Conservation (phyloP, 805 yeast species). For the Yarrowia keelungensis region DNA sequence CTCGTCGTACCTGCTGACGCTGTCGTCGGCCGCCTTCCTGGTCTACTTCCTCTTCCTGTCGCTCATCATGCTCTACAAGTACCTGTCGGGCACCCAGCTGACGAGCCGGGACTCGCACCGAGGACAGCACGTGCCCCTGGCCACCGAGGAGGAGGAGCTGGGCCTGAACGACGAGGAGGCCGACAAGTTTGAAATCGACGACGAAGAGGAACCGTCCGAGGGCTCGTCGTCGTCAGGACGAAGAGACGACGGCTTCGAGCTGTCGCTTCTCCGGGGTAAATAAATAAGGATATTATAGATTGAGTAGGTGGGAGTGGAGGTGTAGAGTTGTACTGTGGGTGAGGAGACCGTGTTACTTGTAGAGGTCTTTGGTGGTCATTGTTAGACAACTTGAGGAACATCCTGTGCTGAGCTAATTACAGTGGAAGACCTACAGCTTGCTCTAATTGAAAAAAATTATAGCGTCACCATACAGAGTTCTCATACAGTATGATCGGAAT, state of each 20-base stretch:
- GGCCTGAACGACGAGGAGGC: conserved; percentile 31
- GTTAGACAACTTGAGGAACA: too few species aligned
- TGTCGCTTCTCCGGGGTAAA: conserved; percentile 23
- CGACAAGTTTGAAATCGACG: conserved; percentile 35
- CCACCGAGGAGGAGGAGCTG: conserved; percentile 36
- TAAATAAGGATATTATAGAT: conserved; percentile 3
- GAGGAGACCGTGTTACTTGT: too few species aligned
- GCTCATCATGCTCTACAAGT: conserved; percentile 65
- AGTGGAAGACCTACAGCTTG: too few species aligned
- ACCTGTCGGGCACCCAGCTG: conserved; percentile 46
- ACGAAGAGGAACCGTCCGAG: conserved; percentile 28
- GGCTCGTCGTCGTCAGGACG: conserved; percentile 35
- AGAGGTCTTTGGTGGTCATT: too few species aligned
- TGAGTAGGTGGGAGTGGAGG: background rate
- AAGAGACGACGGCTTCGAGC: conserved; percentile 34
- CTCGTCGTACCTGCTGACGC: conserved; percentile 76
- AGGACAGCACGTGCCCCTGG: conserved; percentile 18
- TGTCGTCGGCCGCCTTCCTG: conserved; percentile 75
- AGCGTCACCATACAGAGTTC: too few species aligned
- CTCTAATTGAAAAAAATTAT: too few species aligned
- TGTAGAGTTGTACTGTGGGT: too few species aligned
- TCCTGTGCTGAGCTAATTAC: too few species aligned
- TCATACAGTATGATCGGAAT: too few species aligned
- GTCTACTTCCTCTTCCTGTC: conserved; percentile 69
- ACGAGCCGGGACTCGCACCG: conserved; percentile 11